These are phyloP conservation scores for Cajanus cajan DNA, from an alignment of 306 rosid genomes.

Conservation along the genomic window DNA sequence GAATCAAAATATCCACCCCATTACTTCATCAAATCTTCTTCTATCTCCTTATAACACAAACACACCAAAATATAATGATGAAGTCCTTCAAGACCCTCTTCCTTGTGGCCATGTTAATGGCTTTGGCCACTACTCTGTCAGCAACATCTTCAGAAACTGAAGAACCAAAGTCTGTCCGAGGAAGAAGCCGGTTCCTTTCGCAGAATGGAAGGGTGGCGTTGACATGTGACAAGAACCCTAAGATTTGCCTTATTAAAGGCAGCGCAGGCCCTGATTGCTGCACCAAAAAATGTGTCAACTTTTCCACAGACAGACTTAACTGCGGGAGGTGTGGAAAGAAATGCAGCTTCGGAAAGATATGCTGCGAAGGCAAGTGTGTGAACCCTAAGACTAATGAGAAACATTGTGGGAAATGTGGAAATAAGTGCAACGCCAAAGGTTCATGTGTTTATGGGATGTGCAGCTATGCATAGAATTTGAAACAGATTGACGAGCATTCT, in stretches of 20 bases:
- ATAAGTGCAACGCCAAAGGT: slow-evolving; percentile 44
- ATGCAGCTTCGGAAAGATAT: slow-evolving; percentile 51
- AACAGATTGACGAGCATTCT: background rate
- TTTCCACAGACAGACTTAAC: slow-evolving; percentile 40
- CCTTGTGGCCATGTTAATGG: slow-evolving; percentile 44
- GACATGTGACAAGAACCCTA: slow-evolving; percentile 53
- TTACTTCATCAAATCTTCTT: background rate
- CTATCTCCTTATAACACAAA: background rate
- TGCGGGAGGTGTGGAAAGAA: slow-evolving; percentile 73
- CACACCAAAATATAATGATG: slow-evolving; percentile 37
- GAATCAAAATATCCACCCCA: slow-evolving; percentile 23
- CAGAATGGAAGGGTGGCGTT: background rate
- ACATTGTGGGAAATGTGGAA: slow-evolving; percentile 68
- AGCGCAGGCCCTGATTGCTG: slow-evolving; percentile 52
- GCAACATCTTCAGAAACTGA: background rate
- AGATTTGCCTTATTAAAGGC: slow-evolving; percentile 39
- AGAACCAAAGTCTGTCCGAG: slow-evolving; percentile 24
- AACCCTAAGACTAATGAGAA: slow-evolving; percentile 45
- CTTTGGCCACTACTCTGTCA: slow-evolving; percentile 36
- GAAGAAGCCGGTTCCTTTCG: slow-evolving; percentile 40
- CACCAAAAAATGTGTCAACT: slow-evolving; percentile 50
- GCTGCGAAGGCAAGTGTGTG: slow-evolving; percentile 68
- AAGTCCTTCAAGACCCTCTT: slow-evolving; percentile 33
- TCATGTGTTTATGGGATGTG: slow-evolving; percentile 64
- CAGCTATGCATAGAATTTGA: slow-evolving; percentile 50